Base-by-base conservation (phyloP, 345 rosid species). In the Anastatica hierochuntica region DNA sequence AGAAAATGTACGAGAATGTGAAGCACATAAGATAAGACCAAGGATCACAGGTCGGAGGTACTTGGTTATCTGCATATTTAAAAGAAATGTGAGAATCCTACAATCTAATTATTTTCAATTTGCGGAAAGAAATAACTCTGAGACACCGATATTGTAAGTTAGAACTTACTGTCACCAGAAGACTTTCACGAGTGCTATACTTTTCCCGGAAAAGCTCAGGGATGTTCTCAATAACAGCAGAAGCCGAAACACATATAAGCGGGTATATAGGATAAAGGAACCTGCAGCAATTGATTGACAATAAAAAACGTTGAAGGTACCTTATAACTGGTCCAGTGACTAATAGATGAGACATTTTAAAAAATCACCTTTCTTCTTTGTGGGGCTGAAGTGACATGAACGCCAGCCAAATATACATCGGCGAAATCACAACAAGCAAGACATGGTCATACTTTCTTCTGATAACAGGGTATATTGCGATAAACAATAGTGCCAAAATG, bases 311-410 rank as follows among this genome's bases (percentile, higher is more conserved):
- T 21, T 37, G 38, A 40, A 63, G 43, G 42, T n/a, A 12, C 51
- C 29, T 33, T n/a, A 41, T 15, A 50, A 58, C 4, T 31, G 43
- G 13, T 35, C 39, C 6, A 46, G 17, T 24, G 26, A 56, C 6
- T 48, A 41, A 20, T 55, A 51, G 49, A 54, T 37, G 60, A 50
- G 49, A 37, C 13, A 40, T n/a, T 13, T n/a, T 2, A n/a, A 34
- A 52, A 51, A 27, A 14, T 42, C 52, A 92, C 98, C 97, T 88
- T 77, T 92, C 86, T 80, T 92, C 97, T 75, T 92, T 85, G 79
- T 92, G 98, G 31, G 95, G 88, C 73, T 85, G 97, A 78, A 80
- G 75, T 52, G 95, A 85, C 98, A 92, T 92, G 68, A 92, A 88
- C 36, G 66, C 82, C 50, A 88, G 68, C 98, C 98, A 92, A 54